Conservation (phyloP, 176 grass and related monocot species). For the Aegilops speltoides region DNA sequence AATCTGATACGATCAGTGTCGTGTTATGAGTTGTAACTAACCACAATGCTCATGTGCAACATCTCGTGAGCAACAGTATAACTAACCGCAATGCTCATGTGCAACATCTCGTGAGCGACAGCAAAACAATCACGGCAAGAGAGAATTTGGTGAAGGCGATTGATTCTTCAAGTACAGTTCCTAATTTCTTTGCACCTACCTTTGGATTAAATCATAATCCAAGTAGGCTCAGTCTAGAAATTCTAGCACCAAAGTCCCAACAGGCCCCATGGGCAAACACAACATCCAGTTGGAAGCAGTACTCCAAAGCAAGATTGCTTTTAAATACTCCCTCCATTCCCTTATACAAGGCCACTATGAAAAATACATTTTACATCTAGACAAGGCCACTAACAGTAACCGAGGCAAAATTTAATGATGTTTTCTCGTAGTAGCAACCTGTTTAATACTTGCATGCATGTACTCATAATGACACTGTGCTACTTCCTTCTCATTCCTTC, state of each 20-base stretch:
- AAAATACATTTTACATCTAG: too few species aligned
- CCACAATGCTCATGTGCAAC: neutral
- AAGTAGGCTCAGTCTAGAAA: neutral
- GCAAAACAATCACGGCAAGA: neutral
- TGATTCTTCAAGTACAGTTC: neutral
- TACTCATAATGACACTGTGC: too few species aligned
- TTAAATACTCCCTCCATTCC: too few species aligned
- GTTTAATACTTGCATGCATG: too few species aligned
- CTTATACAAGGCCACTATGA: too few species aligned
- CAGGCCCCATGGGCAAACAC: neutral
- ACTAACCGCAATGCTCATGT: neutral
- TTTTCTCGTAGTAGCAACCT: too few species aligned
- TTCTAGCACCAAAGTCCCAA: neutral
- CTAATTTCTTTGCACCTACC: neutral
- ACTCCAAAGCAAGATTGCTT: neutral
- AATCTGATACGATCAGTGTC: too few species aligned
- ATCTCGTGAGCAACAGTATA: neutral
- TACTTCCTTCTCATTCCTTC: too few species aligned
- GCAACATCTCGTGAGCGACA: neutral
- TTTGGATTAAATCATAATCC: neutral
- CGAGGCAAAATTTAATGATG: too few species aligned
- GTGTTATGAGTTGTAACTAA: too few species aligned
- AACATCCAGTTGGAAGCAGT: neutral
- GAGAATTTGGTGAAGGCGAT: neutral
- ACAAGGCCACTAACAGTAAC: too few species aligned